Base-by-base conservation (phyloP, 169 alveolate species). In the Cryptosporidium sp. region DNA sequence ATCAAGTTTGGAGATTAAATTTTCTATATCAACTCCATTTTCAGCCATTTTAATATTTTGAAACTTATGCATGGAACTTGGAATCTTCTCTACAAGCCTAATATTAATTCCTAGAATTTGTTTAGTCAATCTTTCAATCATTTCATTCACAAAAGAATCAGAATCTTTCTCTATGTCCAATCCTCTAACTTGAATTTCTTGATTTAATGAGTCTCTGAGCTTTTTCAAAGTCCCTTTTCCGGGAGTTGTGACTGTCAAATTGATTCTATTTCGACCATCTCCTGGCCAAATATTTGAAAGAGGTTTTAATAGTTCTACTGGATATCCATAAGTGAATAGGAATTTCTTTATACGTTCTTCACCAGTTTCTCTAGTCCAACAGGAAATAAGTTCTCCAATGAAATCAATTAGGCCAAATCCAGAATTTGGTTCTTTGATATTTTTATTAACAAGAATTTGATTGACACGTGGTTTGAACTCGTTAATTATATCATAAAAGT, bases 261-360 rank as follows among this genome's bases (percentile, higher is more conserved):
- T 37, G 4, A 80, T 62, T 14, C 75, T 26, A 48, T 65, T 80
- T 12, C 48, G 16, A 8, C 69, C 68, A 62, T 80, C 68, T 45
- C 89, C 89, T 61, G 89, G 89, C 89, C 89, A 80, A 26, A 80
- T 80, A 10, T 37, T 60, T 23, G 51, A 80, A 33, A 80, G 35
- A 37, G 37, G 68, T 12, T 35, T 35, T 14, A 62, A 37, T 0
- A 80, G 60, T 29, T 65, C 60, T 31, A 80, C 7, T n/a, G 75
- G 35, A 42, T 62, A 42, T 0, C 42, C 48, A 3, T 80, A 29
- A n/a, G 9, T 62, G 5, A 62, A n/a, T 26, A 80, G 45, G 16
- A 80, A 23, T 31, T 62, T 60, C 70, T 45, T 80, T 9, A 80
- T 80, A 26, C 14, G 26, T 6, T 65, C 45, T 18, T 61, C 75